Evolutionary conservation across 768 basidiomycete species (phyloP), one percentile per base, ranked within the genome.

Genomic region (Polyporus arcularius): DNA sequence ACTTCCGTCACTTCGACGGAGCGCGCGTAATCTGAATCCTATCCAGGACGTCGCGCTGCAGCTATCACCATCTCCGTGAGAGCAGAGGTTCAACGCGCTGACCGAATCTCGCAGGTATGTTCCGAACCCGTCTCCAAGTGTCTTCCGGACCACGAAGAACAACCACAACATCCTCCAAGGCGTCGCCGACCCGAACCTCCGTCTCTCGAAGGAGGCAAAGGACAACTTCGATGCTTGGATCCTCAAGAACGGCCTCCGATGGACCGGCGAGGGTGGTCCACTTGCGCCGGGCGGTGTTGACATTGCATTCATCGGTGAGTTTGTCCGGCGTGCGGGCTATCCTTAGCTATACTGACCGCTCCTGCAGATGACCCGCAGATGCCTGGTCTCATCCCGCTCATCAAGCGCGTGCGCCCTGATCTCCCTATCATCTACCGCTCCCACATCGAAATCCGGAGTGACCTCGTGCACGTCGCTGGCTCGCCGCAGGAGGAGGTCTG

Each of bases 81-180:
- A 52, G 31, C 0, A 26, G 21, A 26, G 21, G 21, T 26, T 26
- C 21, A 26, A 26, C 7, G 30, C 15, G 50, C 50, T 54, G 31
- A 54, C 53, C 28, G n/a, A n/a, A 38, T 45, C 21, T 41, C 49
- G 50, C 63, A 90, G 89, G 89, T 92, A 92, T 75, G 90, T 94
- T 35, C 92, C 90, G 49, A 93, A 92, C 77, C 90, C 91, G 26
- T 87, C 92, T 48, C 94, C 94, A 1, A 85, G 83, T 63, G 91
- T 96, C 41, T 96, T 96, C 83, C 87, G 94, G 64, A 94, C 90
- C 62, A 96, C 94, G 65, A 92, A 92, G 81, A 92, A 93, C 91
- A 93, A 93, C 79, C 92, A 94, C 84, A 94, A 94, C 76, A 93
- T 92, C 71, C 80, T 96, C 26, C 94, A 97, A 85, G 95, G 95